phyloP scores from a whole-genome alignment of 768 basidiomycete species.

The Russula earlei region DNA sequence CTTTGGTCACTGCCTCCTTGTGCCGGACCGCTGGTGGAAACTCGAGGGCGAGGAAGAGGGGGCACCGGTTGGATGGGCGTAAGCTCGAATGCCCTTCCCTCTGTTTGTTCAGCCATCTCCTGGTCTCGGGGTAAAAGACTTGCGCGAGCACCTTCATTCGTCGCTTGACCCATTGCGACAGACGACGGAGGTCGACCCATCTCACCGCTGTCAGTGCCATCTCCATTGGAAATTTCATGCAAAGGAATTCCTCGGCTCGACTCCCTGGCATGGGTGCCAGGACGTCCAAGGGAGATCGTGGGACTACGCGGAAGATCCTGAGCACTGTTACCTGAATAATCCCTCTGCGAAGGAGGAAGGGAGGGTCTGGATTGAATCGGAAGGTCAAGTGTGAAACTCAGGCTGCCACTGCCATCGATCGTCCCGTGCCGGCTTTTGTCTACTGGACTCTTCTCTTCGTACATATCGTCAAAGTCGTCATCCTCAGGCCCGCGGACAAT shows the following conservation, averaged over 20 bases:
- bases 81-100: neutral
- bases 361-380: constrained; percentile 18
- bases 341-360: constrained; percentile 9
- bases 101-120: neutral
- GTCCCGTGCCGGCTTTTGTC: neutral
- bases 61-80: neutral
- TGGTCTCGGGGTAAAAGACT: neutral
- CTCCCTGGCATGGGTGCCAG: constrained; percentile 14
- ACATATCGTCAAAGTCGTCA: constrained; percentile 13
- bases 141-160: neutral
- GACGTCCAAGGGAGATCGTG: constrained; percentile 15
- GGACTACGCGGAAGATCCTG: constrained; percentile 21
- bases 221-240: constrained; percentile 3
- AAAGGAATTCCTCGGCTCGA: constrained; percentile 15
- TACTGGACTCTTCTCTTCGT: constrained; percentile 4
- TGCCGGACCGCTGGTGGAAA: neutral
- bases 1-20: neutral
- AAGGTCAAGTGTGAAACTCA: constrained; percentile 20
- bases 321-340: constrained; percentile 16
- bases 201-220: constrained; percentile 3
- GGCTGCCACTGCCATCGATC: constrained; percentile 14
- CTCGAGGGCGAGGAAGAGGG: neutral
- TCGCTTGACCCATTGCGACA: neutral
- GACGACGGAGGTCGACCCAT: constrained; percentile 5
- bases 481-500: constrained; percentile 12